These are phyloP conservation scores for Phyllosticta citrichinensis DNA, from an alignment of 2,329 filamentous ascomycete genomes.

Conservation along the genomic window DNA sequence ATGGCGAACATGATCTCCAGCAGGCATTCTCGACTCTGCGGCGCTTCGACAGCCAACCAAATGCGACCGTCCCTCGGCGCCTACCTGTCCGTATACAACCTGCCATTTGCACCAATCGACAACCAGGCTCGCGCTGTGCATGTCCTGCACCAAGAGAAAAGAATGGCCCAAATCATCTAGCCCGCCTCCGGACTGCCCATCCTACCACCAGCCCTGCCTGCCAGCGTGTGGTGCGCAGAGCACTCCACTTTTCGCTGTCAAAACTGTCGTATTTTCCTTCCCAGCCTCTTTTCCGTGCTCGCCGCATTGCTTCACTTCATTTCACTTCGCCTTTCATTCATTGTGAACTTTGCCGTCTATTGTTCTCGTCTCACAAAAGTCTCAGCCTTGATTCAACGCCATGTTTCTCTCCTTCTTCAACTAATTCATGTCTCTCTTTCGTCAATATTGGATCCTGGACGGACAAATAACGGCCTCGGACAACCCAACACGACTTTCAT, in stretches of 20 bases:
- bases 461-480: not conserved
- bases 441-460: not conserved
- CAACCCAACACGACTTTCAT: not conserved
- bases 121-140: not conserved
- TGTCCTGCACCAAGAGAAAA: slow-evolving; percentile 1
- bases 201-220: not conserved
- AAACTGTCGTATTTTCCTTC: not conserved
- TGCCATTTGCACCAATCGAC: slow-evolving; percentile 1
- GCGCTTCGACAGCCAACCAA: slow-evolving; percentile 24
- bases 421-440: not conserved
- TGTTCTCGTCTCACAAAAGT: not conserved
- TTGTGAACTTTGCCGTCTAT: not conserved
- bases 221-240: not conserved
- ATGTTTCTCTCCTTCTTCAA: not conserved
- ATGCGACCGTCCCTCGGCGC: slow-evolving; percentile 14
- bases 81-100: slow-evolving; percentile 3
- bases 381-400: not conserved
- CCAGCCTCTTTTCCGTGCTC: not conserved
- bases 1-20: not conserved
- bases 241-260: not conserved
- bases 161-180: not conserved
- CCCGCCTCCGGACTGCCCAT: not conserved
- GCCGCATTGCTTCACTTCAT: not conserved
- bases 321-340: not conserved
- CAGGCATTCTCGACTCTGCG: slow-evolving; percentile 7